Percentiles rank a stretch among this genome's conserved stretches.
Evolutionary conservation across 2,329 filamentous ascomycete species (phyloP).

Genomic region (Cladosporium oxysporum): DNA sequence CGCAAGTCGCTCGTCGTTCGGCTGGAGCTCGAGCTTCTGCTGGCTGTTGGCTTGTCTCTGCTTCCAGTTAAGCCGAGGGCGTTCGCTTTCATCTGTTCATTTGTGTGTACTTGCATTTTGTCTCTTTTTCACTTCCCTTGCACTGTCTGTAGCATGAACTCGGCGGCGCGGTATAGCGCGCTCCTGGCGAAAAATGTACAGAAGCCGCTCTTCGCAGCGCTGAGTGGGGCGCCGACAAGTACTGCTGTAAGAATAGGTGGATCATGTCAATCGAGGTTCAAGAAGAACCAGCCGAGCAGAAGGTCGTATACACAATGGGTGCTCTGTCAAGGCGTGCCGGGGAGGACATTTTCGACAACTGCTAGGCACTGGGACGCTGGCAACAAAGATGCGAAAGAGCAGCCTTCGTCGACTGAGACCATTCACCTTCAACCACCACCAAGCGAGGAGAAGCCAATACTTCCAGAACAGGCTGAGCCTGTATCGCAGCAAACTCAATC

Average conservation of each 20-base stretch:
- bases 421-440: constrained; percentile 20
- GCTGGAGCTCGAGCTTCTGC: constrained; percentile 11
- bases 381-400: constrained; percentile 18
- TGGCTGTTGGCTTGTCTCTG: background rate
- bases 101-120: background rate
- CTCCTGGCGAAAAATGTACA: constrained; percentile 9
- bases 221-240: background rate
- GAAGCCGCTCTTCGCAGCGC: background rate
- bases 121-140: background rate
- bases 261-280: background rate
- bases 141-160: constrained; percentile 10
- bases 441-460: constrained; percentile 8
- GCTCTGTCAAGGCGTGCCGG: background rate
- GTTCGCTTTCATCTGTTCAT: background rate
- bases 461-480: background rate
- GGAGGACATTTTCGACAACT: constrained; percentile 3
- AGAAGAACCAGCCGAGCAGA: background rate
- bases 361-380: background rate
- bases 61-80: constrained; percentile 8
- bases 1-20: constrained; percentile 8
- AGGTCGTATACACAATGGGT: background rate
- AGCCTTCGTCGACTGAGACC: constrained; percentile 9
- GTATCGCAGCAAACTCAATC: background rate
- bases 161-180: constrained; percentile 13
- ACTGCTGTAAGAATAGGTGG: background rate